Conservation (phyloP, 148 eudicot genomes). For the Arbutus unedo region DNA sequence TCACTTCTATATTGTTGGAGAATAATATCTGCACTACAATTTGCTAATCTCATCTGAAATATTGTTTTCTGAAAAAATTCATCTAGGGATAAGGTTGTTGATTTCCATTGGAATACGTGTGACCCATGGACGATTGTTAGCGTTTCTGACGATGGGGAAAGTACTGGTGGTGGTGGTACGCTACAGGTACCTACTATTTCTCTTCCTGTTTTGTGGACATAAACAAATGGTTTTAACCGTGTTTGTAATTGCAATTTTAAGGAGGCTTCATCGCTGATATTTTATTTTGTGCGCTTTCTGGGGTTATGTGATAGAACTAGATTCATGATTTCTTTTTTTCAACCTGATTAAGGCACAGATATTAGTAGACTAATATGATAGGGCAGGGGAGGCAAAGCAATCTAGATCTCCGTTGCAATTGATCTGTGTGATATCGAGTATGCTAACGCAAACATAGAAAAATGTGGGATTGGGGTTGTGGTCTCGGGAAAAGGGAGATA, state of each 20-base stretch:
- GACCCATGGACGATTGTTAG: constrained; percentile 99
- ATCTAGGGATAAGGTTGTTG: constrained; percentile 87
- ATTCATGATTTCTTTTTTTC: not conserved
- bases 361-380: too few species aligned
- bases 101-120: constrained; percentile 85
- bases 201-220: not conserved
- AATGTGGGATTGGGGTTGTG: too few species aligned
- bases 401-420: too few species aligned
- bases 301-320: not conserved
- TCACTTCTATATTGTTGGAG: not conserved
- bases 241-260: not conserved
- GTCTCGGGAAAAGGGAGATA: too few species aligned
- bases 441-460: too few species aligned
- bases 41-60: not conserved
- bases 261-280: not conserved
- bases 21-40: not conserved
- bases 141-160: constrained; percentile 89
- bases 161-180: constrained; percentile 91
- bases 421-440: too few species aligned
- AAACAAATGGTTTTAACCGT: not conserved
- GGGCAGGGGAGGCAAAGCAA: too few species aligned
- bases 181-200: constrained; percentile 56
- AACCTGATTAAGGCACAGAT: too few species aligned
- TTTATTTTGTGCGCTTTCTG: not conserved
- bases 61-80: not conserved